phyloP scores from a whole-genome alignment of 2,329 filamentous ascomycete genomes.

The Tolypocladium cylindrosporum region DNA sequence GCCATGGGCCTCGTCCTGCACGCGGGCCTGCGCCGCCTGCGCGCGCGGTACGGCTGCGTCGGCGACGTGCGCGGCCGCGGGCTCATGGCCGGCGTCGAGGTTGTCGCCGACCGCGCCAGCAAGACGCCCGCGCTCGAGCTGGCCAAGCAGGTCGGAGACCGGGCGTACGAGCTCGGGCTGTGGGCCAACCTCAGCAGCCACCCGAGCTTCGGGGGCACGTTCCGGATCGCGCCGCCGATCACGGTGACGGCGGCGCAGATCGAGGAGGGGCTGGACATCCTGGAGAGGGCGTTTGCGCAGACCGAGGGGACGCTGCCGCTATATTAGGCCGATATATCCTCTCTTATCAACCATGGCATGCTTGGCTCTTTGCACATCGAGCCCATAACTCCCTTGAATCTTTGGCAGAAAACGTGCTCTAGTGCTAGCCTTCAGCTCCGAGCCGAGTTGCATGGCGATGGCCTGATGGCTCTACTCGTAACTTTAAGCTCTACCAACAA shows the following conservation, averaged over 20 bases:
- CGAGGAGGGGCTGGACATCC: slow-evolving; percentile 38
- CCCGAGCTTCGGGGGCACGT: slow-evolving; percentile 44
- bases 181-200: slow-evolving; percentile 47
- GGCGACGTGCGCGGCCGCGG: slow-evolving; percentile 51
- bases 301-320: slow-evolving; percentile 20
- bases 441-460: neutral
- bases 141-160: slow-evolving; percentile 34
- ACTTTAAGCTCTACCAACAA: neutral
- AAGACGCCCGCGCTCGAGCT: slow-evolving; percentile 37
- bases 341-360: neutral
- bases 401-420: neutral
- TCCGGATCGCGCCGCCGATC: slow-evolving; percentile 51
- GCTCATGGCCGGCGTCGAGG: slow-evolving; percentile 48
- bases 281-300: slow-evolving; percentile 43
- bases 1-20: slow-evolving; percentile 35
- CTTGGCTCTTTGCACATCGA: neutral
- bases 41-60: slow-evolving; percentile 46
- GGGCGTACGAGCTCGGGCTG: slow-evolving; percentile 39
- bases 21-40: slow-evolving; percentile 32
- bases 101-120: slow-evolving; percentile 38
- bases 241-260: slow-evolving; percentile 42
- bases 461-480: neutral
- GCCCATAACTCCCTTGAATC: neutral
- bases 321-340: slow-evolving; percentile 7
- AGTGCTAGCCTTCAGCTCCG: neutral